phyloP scores from a whole-genome alignment of 1,284 basidiomycete species.

The Ganoderma multipileum region DNA sequence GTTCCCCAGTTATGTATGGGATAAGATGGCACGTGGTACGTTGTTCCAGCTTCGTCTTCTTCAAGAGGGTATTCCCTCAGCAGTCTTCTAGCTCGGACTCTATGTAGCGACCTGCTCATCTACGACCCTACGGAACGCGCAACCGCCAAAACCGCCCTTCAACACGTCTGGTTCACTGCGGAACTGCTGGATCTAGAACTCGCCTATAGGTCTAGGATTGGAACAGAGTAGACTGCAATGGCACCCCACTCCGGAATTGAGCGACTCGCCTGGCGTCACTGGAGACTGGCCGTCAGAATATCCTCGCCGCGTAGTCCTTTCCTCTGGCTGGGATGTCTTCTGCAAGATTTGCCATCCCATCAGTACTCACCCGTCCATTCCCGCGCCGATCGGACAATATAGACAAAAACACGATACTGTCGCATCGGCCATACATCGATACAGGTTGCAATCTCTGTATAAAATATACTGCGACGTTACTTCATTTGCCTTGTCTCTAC shows the following conservation, averaged over 20 bases:
- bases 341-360: background rate
- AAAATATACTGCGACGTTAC: conserved; percentile 27
- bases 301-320: background rate
- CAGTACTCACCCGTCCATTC: background rate
- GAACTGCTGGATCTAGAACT: conserved; percentile 65
- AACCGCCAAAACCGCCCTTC: conserved; percentile 65
- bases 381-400: background rate
- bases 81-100: conserved; percentile 52
- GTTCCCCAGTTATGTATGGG: conserved; percentile 63
- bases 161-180: conserved; percentile 66
- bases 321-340: background rate
- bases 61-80: background rate
- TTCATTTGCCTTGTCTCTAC: conserved; percentile 3
- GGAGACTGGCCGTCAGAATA: background rate
- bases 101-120: conserved; percentile 64
- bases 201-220: conserved; percentile 64
- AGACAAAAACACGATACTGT: conserved; percentile 11
- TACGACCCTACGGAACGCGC: conserved; percentile 62
- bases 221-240: conserved; percentile 27
- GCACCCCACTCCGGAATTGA: background rate
- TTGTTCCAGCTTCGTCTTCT: background rate
- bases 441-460: conserved; percentile 16
- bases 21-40: conserved; percentile 63
- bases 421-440: conserved; percentile 20
- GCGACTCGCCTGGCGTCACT: background rate